Conservation (phyloP, 768 basidiomycete genomes). For the Russula sp. region DNA sequence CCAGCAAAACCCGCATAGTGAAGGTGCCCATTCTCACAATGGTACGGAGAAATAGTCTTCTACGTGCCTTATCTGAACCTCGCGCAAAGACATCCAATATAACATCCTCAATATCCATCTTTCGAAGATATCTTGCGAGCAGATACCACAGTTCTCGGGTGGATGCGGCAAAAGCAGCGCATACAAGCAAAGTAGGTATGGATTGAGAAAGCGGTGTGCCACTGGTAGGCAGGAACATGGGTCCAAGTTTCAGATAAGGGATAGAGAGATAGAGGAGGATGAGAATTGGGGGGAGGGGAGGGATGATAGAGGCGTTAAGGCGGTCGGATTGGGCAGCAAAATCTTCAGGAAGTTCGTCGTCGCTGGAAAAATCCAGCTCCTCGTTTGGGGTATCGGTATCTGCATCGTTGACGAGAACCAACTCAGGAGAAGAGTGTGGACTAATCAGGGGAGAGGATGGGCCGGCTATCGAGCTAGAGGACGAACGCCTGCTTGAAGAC, state of each 20-base stretch:
- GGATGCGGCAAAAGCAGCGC: conserved; percentile 52
- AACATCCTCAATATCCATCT: conserved; percentile 58
- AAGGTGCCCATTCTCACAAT: conserved; percentile 40
- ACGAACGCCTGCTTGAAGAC: conserved; percentile 14
- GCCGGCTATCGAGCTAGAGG: conserved; percentile 4
- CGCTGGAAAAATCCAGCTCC: conserved; percentile 33
- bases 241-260: conserved; percentile 65
- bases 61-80: conserved; percentile 43
- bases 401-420: conserved; percentile 55
- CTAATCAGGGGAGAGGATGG: conserved; percentile 5
- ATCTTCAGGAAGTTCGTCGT: conserved; percentile 39
- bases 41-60: conserved; percentile 37
- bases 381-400: conserved; percentile 38
- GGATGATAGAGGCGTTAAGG: conserved; percentile 33
- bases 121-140: conserved; percentile 63
- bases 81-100: conserved; percentile 54
- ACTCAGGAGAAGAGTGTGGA: conserved; percentile 33
- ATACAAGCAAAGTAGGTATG: conserved; percentile 42
- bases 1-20: conserved; percentile 42
- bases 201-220: conserved; percentile 42
- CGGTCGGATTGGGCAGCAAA: conserved; percentile 24
- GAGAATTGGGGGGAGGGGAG: conserved; percentile 48
- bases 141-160: conserved; percentile 69
- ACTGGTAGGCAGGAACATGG: conserved; percentile 49
- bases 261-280: conserved; percentile 65